Conservation (phyloP, 1,284 basidiomycete species). For the Apiotrichum brassicae region DNA sequence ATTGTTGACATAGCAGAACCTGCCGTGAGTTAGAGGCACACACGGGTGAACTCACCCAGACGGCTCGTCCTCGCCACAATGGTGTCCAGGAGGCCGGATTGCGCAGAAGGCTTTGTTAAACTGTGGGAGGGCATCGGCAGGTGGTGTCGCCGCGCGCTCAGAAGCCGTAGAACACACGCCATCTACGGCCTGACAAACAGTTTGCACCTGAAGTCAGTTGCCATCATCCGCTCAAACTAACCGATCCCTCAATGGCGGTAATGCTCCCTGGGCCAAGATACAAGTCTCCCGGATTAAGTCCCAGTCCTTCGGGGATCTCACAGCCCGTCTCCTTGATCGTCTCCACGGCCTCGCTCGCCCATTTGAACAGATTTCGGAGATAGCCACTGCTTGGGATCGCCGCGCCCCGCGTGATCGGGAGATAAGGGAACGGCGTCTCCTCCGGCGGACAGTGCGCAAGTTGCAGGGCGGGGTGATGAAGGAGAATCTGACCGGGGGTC, state of each 20-base stretch:
- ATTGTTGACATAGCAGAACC: constrained; percentile 90
- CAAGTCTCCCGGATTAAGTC: constrained; percentile 65
- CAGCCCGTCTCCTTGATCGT: constrained; percentile 61
- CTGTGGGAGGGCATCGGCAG: constrained; percentile 1
- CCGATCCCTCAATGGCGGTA: constrained; percentile 40
- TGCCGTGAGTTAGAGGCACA: constrained; percentile 19
- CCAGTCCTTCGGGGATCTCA: constrained; percentile 68
- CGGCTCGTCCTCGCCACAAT: constrained; percentile 79
- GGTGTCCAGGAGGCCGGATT: constrained; percentile 82
- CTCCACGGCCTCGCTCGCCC: constrained; percentile 60
- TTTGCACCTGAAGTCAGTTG: constrained; percentile 53
- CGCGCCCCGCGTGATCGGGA: constrained; percentile 12
- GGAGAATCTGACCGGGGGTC: constrained; percentile 32
- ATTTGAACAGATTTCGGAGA: constrained; percentile 46
- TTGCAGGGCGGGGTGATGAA: constrained; percentile 41
- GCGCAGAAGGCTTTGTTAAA: constrained; percentile 66
- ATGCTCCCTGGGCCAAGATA: constrained; percentile 60
- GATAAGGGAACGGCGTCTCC: constrained; percentile 35
- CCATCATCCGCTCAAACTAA: constrained; percentile 52
- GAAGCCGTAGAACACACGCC: constrained; percentile 50
- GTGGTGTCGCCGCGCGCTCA: constrained; percentile 21
- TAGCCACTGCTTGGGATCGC: constrained; percentile 29
- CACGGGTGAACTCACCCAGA: constrained; percentile 68
- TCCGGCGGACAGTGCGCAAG: constrained; percentile 35
- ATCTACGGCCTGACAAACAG: constrained; percentile 80